Percentiles rank a stretch among this genome's conserved stretches.
Evolutionary conservation across 495 filamentous ascomycete genomes (phyloP).

Genomic region (Aspergillus incahuasiensis): DNA sequence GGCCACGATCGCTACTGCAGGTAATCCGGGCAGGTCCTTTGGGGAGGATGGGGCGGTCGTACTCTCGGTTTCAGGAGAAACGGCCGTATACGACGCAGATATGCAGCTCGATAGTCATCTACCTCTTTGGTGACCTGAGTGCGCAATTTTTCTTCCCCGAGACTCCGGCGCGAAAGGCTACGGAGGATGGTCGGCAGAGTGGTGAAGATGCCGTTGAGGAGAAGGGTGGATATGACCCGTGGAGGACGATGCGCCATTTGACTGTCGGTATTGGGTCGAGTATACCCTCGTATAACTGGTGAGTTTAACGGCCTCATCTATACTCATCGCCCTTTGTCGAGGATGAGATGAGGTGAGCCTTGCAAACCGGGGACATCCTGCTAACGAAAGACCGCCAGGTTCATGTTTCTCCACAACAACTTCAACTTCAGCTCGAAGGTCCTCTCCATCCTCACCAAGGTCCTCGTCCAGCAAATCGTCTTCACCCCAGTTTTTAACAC

Average conservation of each 20-base stretch:
- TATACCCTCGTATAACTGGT: slow-evolving; percentile 81
- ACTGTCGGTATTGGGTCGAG: slow-evolving; percentile 65
- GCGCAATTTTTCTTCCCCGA: slow-evolving; percentile 60
- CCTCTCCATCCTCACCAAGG: slow-evolving; percentile 67
- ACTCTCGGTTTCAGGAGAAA: slow-evolving; percentile 62
- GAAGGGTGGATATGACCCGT: slow-evolving; percentile 60
- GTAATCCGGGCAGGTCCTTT: slow-evolving; percentile 52
- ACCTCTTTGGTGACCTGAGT: slow-evolving; percentile 72
- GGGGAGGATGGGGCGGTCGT: slow-evolving; percentile 44
- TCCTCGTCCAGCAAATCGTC: slow-evolving; percentile 71
- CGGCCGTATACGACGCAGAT: slow-evolving; percentile 77
- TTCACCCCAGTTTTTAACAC: slow-evolving; percentile 87
- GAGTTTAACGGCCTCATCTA: slow-evolving; percentile 6
- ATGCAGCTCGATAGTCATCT: slow-evolving; percentile 68
- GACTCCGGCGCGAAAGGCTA: slow-evolving; percentile 1
- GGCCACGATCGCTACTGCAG: slow-evolving; percentile 55
- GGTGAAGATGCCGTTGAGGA: neutral
- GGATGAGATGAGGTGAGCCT: no score
- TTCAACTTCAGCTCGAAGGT: slow-evolving; percentile 77
- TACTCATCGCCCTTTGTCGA: no score
- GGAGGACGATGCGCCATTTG: slow-evolving; percentile 65
- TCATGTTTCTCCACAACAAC: slow-evolving; percentile 69
- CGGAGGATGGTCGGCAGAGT: slow-evolving; percentile 13
- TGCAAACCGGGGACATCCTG: no score
- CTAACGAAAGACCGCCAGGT: slow-evolving; percentile 45